phyloP scores from a whole-genome alignment of 164 flowering plant genomes.

The Santalum album region DNA sequence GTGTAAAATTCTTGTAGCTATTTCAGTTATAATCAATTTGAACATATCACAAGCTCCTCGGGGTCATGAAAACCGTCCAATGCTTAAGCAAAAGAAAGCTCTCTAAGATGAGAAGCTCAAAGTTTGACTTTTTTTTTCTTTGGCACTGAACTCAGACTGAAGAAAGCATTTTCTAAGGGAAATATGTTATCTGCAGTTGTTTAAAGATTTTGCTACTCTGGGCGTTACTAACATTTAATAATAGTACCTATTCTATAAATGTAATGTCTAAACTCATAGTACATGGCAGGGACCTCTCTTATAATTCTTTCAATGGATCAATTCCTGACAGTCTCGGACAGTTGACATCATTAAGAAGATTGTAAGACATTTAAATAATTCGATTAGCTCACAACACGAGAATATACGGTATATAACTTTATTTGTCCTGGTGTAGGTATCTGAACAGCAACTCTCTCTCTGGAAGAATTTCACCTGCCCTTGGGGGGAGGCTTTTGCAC shows the following conservation, averaged over 20 bases:
- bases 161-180: too few relatives aligned
- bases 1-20: too few relatives aligned
- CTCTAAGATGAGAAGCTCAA: too few relatives aligned
- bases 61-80: too few relatives aligned
- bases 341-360: conserved; percentile 50
- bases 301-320: conserved; percentile 79
- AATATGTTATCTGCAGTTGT: too few relatives aligned
- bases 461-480: conserved; percentile 78
- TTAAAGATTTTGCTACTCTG: too few relatives aligned
- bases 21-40: too few relatives aligned
- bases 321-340: conserved; percentile 90
- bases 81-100: too few relatives aligned
- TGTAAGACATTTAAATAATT: conserved; percentile 44
- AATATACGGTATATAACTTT: conserved; percentile 3
- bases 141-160: too few relatives aligned
- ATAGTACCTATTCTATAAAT: background rate
- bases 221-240: background rate
- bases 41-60: too few relatives aligned
- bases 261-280: conserved; percentile 1
- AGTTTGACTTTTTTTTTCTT: too few relatives aligned
- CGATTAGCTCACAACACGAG: background rate
- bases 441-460: conserved; percentile 83
- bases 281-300: conserved; percentile 79
- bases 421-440: conserved; percentile 43
- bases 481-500: conserved; percentile 87